These are phyloP conservation scores for Nephelium lappaceum DNA, from an alignment of 345 rosid species.

Conservation along the genomic window DNA sequence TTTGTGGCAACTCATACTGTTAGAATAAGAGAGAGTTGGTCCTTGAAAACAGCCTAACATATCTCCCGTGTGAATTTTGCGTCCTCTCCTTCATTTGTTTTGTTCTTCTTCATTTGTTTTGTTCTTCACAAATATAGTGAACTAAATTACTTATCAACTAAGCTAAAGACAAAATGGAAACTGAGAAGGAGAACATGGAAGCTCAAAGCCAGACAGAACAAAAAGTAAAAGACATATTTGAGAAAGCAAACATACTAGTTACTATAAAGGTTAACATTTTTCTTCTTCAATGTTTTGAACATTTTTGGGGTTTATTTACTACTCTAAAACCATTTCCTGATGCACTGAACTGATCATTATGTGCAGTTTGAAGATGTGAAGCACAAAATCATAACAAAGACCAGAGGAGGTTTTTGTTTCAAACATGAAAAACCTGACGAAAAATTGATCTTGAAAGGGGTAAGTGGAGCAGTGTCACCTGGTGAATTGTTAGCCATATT, in stretches of 20 bases:
- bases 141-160: background rate
- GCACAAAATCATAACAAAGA: conserved; percentile 29
- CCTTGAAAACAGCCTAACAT: background rate
- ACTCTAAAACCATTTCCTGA: background rate
- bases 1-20: background rate
- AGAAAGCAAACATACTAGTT: conserved; percentile 16
- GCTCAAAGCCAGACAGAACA: background rate
- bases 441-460: conserved; percentile 48
- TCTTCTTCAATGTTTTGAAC: background rate
- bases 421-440: conserved; percentile 28
- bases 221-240: conserved; percentile 10
- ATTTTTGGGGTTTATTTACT: background rate
- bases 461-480: conserved; percentile 41
- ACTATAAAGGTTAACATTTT: conserved; percentile 15
- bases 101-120: background rate
- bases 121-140: background rate
- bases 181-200: background rate
- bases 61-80: background rate
- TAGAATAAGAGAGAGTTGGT: background rate
- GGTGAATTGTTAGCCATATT: conserved; percentile 60
- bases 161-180: background rate
- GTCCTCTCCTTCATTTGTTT: background rate
- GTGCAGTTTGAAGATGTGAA: conserved; percentile 50
- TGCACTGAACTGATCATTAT: background rate
- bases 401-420: background rate